These are phyloP conservation scores for Daldinia eschscholtzii DNA, from an alignment of 2,329 filamentous ascomycete species.

Conservation along the genomic window DNA sequence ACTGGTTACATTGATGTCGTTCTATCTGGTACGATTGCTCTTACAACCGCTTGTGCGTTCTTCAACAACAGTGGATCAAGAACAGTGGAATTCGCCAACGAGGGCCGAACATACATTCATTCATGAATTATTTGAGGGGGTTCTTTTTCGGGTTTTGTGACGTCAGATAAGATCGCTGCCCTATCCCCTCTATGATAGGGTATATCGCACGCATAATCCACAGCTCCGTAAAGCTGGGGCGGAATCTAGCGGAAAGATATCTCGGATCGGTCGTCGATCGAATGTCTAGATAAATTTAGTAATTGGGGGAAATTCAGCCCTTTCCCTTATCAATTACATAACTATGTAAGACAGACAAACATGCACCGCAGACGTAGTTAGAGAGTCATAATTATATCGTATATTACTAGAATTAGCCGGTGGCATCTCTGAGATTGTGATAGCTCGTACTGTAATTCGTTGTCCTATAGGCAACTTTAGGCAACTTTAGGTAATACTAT, in stretches of 20 bases:
- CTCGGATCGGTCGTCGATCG: slow-evolving; percentile 20
- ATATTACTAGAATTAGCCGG: not conserved
- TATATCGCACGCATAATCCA: slow-evolving; percentile 13
- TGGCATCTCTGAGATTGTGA: not conserved
- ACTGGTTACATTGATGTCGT: too few species aligned
- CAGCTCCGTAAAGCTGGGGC: slow-evolving; percentile 32
- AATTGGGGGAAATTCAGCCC: not conserved
- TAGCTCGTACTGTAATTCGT: too few species aligned
- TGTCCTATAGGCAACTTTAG: too few species aligned
- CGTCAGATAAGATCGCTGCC: slow-evolving; percentile 29
- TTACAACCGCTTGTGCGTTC: not conserved
- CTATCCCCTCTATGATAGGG: not conserved
- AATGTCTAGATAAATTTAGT: slow-evolving; percentile 13
- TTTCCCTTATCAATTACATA: slow-evolving; percentile 1
- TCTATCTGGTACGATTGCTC: not conserved
- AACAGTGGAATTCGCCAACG: slow-evolving; percentile 16
- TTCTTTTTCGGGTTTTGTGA: slow-evolving; percentile 21
- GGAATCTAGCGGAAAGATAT: slow-evolving; percentile 16
- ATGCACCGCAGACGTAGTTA: not conserved
- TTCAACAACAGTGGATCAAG: not conserved
- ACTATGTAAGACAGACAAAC: too few species aligned
- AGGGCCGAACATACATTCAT: not conserved
- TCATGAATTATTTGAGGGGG: slow-evolving; percentile 12
- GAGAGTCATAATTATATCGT: not conserved
- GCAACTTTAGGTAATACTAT: not conserved